Evolutionary conservation across 768 basidiomycete genomes (phyloP).

Genomic region (Lyophyllum atratum): DNA sequence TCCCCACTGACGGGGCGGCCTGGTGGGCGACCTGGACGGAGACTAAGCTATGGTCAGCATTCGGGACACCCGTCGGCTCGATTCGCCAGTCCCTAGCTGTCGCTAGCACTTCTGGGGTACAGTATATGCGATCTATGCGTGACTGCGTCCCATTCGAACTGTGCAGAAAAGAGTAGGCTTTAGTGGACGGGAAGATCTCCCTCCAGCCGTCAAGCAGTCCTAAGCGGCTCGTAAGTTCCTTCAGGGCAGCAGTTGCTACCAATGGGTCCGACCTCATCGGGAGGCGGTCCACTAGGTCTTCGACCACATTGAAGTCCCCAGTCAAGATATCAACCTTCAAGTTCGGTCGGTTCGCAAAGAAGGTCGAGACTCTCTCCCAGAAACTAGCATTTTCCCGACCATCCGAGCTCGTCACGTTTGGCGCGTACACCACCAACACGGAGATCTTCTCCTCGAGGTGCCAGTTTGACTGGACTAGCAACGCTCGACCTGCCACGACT

Average conservation of each 20-base stretch:
- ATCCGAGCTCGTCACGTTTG: background rate
- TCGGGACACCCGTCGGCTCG: background rate
- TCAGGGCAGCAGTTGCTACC: conserved; percentile 13
- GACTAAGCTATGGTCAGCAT: background rate
- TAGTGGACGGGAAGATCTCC: conserved; percentile 14
- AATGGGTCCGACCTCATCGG: conserved; percentile 24
- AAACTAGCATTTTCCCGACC: background rate
- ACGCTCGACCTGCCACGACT: background rate
- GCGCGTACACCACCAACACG: background rate
- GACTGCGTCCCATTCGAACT: background rate
- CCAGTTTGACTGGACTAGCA: background rate
- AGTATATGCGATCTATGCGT: background rate
- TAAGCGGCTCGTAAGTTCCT: conserved; percentile 17
- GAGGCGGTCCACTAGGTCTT: conserved; percentile 36
- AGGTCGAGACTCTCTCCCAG: background rate
- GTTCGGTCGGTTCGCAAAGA: background rate
- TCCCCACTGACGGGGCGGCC: conserved; percentile 25
- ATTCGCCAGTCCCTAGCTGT: background rate
- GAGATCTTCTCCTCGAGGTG: background rate
- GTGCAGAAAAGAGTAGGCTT: background rate
- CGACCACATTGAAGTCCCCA: conserved; percentile 45
- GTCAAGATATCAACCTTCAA: conserved; percentile 32
- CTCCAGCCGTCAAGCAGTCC: conserved; percentile 35
- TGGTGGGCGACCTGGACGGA: background rate
- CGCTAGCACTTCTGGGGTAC: background rate